Base-by-base conservation (phyloP, 345 rosid genomes). In the Carallia pectinifolia region DNA sequence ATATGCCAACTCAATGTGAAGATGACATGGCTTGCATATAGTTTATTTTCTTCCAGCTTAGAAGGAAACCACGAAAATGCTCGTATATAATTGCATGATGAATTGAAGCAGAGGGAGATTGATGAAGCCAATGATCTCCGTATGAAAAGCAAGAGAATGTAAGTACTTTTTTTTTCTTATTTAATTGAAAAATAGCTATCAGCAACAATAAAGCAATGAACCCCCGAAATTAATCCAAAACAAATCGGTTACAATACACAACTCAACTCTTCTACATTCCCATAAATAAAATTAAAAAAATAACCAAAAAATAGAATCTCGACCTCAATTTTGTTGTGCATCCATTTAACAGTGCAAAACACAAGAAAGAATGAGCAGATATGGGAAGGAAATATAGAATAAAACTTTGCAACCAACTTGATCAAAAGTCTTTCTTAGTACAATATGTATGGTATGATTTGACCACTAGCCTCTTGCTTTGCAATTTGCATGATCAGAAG, bases 201-300 rank as follows among this genome's bases (percentile, higher is more conserved):
- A 47, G 30, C 31, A 65, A 58, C 27, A 66, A 58, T 76, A 67
- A 66, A 58, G 50, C 66, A 76, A 77, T 74, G 77, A 72, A 74
- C 70, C 72, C 29, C 68, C 62, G 70, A 65, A 65, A 66, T 76
- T 76, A 78, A 65, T 73, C 82, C 80, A 80, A 78, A 58, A 73
- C 84, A 76, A 66, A 80, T 69, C 77, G 63, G 62, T 74, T 67
- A 66, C 79, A 65, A 64, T 70, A 68, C 76, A 76, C 65, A 58
- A 18, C 56, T 70, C 65, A 58, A 18, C 56, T 70, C 76, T 64
- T 75, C 76, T 73, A 75, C 78, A 66, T 65, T 53, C 66, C 62
- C 66, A 73, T 66, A 44, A 59, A 59, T 44, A 70, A 52, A 64
- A 18, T n/a, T 1, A 38, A 38, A 38, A 1, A 40, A 9, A 9